Evolutionary conservation across 345 rosid genomes (phyloP).

Genomic region (Gossypium raimondii): DNA sequence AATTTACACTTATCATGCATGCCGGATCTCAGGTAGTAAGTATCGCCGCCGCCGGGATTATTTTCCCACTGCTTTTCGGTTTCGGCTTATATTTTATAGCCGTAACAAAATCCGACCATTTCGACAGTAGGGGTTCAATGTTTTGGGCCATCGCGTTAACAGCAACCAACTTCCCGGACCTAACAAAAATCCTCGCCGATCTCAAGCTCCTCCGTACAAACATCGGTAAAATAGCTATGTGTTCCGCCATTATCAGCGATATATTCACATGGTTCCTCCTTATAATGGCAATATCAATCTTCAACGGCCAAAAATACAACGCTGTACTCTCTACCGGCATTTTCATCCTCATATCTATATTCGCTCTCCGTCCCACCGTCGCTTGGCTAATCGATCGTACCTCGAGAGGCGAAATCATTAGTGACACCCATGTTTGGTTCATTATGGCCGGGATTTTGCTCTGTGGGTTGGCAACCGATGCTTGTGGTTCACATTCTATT

Average conservation of each 20-base stretch:
- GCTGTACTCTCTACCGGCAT: conserved; percentile 15
- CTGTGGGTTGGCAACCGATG: conserved; percentile 44
- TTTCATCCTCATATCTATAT: conserved; percentile 34
- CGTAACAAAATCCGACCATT: background rate
- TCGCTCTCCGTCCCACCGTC: conserved; percentile 37
- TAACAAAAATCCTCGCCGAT: conserved; percentile 50
- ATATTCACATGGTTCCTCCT: conserved; percentile 49
- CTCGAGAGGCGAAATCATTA: conserved; percentile 29
- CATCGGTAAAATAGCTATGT: conserved; percentile 44
- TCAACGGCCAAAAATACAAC: conserved; percentile 4
- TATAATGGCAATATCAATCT: conserved; percentile 17
- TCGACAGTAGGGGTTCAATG: conserved; percentile 26
- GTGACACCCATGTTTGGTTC: conserved; percentile 39
- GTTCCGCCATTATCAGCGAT: conserved; percentile 46
- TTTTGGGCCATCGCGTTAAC: conserved; percentile 48
- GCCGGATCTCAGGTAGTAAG: conserved; percentile 26
- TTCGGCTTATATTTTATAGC: conserved; percentile 25
- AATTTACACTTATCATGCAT: conserved; percentile 34
- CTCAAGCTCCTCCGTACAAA: conserved; percentile 64
- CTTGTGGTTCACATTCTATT: conserved; percentile 45
- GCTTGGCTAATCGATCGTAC: conserved; percentile 30
- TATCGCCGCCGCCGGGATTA: conserved; percentile 36
- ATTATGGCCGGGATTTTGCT: conserved; percentile 38
- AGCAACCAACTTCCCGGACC: conserved; percentile 58
- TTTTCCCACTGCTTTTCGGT: conserved; percentile 36